Evolutionary conservation across 306 rosid species (phyloP).

Genomic region (Cajanus cajan): DNA sequence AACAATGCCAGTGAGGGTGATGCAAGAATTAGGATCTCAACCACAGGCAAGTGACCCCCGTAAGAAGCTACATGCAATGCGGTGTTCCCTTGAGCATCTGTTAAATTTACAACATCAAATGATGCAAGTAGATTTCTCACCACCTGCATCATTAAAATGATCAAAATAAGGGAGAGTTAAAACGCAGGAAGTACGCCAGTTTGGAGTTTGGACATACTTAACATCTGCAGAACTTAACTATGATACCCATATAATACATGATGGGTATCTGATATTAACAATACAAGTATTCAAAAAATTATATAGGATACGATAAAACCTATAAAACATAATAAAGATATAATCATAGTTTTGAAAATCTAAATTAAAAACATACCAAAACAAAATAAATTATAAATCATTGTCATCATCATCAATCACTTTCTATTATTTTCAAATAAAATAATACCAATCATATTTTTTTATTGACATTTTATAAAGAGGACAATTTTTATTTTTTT

Average conservation of each 20-base stretch:
- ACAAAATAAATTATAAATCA: too few relatives aligned
- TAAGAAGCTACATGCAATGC: conserved; percentile 78
- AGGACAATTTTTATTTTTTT: too few relatives aligned
- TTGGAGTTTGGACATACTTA: neutral
- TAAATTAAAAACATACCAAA: too few relatives aligned
- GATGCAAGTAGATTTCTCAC: conserved; percentile 64
- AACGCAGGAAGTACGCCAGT: conserved; percentile 12
- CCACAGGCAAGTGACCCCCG: conserved; percentile 65
- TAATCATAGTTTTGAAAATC: too few relatives aligned
- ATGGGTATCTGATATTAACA: too few relatives aligned
- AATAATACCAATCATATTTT: too few relatives aligned
- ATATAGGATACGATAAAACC: too few relatives aligned
- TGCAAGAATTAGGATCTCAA: conserved; percentile 53
- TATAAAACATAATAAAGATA: too few relatives aligned
- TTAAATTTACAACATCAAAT: conserved; percentile 55
- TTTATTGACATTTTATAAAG: too few relatives aligned
- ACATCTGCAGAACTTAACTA: conserved; percentile 2
- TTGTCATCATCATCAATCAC: too few relatives aligned
- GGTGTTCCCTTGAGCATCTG: conserved; percentile 77
- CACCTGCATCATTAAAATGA: conserved; percentile 50
- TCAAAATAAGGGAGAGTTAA: neutral
- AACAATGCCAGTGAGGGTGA: conserved; percentile 51
- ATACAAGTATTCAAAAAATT: too few relatives aligned
- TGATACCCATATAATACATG: neutral
- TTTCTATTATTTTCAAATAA: too few relatives aligned